Base-by-base conservation (phyloP, 805 yeast genomes). In the Lachancea meyersii region DNA sequence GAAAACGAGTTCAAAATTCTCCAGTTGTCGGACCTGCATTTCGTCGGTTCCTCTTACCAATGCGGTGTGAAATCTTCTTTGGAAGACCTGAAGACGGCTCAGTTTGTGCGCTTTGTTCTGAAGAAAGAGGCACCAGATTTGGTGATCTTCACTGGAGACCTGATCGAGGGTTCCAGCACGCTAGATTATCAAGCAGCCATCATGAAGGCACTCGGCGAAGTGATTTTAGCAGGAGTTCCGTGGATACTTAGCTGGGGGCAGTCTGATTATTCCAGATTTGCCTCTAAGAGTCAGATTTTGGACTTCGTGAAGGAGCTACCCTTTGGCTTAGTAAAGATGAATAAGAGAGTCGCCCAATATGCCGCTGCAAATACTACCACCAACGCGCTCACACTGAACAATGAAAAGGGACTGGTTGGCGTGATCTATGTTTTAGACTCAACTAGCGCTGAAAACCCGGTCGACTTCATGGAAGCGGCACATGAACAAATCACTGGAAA, bases 21-120 rank as follows among this genome's bases (percentile, higher is more conserved):
- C 20, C 87, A 81, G 57, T 74, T 81, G 5, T 80, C 86, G 2
- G 88, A 81, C 54, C 61, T 80, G 38, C 86, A 80, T 56, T 75
- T 77, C 47, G 69, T 6, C 16, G 5, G 80, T 11, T 76, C 84
- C 1, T 80, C 78, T 50, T 70, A 76, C 0, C 53, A 53, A 7
- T 18, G 36, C 0, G 13, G 40, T 57, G 53, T 2, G 59, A 61
- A 4, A 60, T 51, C 57, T 0, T 78, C 84, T 49, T 54, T 64
- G 39, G 82, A 83, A 0, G 83, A 79, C 51, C 68, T 67, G 4
- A 67, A 73, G 42, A 77, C 85, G 0, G 51, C 72, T 32, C 52
- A 59, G 18, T 80, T 80, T 53, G 56, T 80, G 13, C 65, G 74
- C n/a, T 55, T 58, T 18, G 79, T 77, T 0, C 59, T 81, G 33